Base-by-base conservation (phyloP, 257 asterid species). In the Solanum piurae region DNA sequence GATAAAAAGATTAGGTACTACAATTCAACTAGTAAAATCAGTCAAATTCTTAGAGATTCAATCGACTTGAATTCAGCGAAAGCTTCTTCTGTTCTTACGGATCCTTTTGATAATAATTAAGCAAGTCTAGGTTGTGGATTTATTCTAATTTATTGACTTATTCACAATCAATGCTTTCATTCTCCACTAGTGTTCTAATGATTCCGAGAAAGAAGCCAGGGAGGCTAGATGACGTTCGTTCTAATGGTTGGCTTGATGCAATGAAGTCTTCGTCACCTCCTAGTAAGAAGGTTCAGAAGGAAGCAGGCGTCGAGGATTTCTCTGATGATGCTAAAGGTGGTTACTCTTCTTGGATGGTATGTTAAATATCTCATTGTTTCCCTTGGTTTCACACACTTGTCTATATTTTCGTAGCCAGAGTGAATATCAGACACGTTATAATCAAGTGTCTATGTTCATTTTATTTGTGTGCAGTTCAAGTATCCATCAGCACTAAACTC, bases 251-350 rank as follows among this genome's bases (percentile, higher is more conserved):
- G 94, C 95, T 95, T 21, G 98, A 95, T 20, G 95, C 97, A 5
- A 95, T 95, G 98, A 90, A 87, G 89, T 92, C 97, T 60, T 95
- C 98, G 12, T 95, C 98, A 12, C 97, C 98, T 88, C 95, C 98
- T 83, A 94, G 92, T 37, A 92, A 89, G 55, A 92, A 89, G 49
- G 88, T 79, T 71, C 84, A 58, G 49, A 94, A 92, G 88, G 94
- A 92, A 84, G 87, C 79, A 86, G 90, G 38, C 25, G 69, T 34
- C 14, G 93, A 91, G 80, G 23, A 82, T 85, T 90, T 71, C 68
- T 89, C 91, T 1, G 93, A 91, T 86, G 98, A 95, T 46, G 88
- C 88, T 5, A 95, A 93, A 62, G 27, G 55, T 34, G 87, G 90
- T 34, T 93, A 95, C 86, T 90, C 87, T 42, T 87, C 95, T 85